Conservation (phyloP, 2,329 filamentous ascomycete species). For the Herpotrichia juniperi region DNA sequence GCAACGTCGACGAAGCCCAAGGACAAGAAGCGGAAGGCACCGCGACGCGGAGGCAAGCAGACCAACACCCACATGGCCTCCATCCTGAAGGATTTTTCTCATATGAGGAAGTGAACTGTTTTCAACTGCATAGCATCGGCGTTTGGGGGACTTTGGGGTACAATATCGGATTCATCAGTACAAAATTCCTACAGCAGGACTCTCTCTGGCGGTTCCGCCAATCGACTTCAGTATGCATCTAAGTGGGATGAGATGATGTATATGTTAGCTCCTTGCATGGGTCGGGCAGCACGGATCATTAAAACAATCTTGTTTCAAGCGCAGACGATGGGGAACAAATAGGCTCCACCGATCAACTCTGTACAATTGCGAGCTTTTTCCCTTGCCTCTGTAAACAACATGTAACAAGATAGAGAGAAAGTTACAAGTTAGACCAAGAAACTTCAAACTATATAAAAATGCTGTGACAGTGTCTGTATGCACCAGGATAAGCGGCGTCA, state of each 20-base stretch:
- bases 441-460: not conserved
- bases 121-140: slow-evolving; percentile 38
- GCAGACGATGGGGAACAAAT: too few relatives aligned
- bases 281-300: too few relatives aligned
- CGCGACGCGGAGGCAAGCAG: slow-evolving; percentile 76
- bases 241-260: too few relatives aligned
- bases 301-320: too few relatives aligned
- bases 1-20: slow-evolving; percentile 61
- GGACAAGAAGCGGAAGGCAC: slow-evolving; percentile 77
- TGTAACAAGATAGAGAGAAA: too few relatives aligned
- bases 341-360: too few relatives aligned
- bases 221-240: too few relatives aligned
- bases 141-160: slow-evolving; percentile 20
- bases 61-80: slow-evolving; percentile 88
- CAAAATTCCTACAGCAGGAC: not conserved
- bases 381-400: too few relatives aligned
- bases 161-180: not conserved
- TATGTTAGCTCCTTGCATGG: too few relatives aligned
- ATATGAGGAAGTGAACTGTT: slow-evolving; percentile 44
- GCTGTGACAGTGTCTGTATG: not conserved
- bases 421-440: too few relatives aligned
- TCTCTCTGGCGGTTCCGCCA: too few relatives aligned
- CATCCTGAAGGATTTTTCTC: slow-evolving; percentile 76
- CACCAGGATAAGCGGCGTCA: not conserved
- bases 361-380: too few relatives aligned